These are phyloP conservation scores for Closterium sp. DNA, from an alignment of 139 green algal species.

Conservation along the genomic window DNA sequence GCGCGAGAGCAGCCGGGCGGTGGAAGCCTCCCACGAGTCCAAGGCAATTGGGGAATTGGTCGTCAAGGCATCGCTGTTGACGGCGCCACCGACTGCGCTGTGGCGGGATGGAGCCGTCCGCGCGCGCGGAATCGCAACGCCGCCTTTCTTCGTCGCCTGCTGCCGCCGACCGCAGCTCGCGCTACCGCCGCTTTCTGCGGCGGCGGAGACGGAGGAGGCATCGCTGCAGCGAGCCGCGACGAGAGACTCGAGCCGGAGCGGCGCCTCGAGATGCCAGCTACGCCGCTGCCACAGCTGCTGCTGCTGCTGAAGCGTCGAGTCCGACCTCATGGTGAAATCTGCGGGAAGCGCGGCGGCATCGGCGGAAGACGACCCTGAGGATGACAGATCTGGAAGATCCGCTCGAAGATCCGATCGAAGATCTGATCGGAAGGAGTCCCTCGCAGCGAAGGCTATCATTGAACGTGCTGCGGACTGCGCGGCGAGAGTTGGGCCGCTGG, in stretches of 20 bases:
- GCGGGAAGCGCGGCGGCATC: no score
- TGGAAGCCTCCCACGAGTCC: background rate
- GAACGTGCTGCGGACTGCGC: no score
- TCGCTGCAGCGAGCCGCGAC: background rate
- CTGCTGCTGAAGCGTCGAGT: background rate
- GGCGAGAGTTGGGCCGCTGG: background rate
- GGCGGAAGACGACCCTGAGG: no score
- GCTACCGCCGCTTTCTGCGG: background rate
- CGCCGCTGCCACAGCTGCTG: background rate
- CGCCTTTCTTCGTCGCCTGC: background rate
- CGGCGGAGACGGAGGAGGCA: background rate
- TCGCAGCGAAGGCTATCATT: no score
- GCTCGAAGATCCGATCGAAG: no score
- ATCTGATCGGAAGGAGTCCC: no score
- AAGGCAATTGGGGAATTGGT: background rate
- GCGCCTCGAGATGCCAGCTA: background rate
- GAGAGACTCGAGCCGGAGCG: background rate
- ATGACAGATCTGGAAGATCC: no score
- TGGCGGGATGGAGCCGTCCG: background rate
- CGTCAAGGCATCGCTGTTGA: no score
- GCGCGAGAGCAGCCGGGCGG: background rate
- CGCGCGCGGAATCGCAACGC: background rate
- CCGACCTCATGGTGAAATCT: no score
- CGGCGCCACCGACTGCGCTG: background rate
- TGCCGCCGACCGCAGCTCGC: no score